A percentile compares a stretch with the other conserved stretches of the same genome.
These are phyloP conservation scores for Diaporthe vexans DNA, from an alignment of 2,329 filamentous ascomycete species.

Conservation along the genomic window DNA sequence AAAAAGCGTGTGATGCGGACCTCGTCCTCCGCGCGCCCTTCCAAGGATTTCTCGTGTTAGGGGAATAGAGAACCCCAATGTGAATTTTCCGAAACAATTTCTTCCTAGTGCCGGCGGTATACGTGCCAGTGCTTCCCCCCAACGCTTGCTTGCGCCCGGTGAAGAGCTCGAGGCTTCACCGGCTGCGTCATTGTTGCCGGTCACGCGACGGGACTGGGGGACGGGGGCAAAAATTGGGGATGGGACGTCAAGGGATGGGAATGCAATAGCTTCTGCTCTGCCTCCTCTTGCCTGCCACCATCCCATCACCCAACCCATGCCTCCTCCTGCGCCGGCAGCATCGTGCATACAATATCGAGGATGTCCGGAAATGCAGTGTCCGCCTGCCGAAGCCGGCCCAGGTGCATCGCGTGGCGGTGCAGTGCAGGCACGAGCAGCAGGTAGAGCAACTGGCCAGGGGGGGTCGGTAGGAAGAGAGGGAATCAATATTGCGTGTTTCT, in stretches of 20 bases:
- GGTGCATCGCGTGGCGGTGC: too few species aligned
- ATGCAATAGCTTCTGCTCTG: too few species aligned
- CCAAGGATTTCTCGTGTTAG: background rate
- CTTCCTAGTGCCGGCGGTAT: background rate
- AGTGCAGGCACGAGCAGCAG: background rate
- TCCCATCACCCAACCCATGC: background rate
- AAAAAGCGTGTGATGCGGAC: background rate
- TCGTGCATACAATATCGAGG: background rate
- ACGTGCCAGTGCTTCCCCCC: background rate
- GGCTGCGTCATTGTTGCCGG: background rate
- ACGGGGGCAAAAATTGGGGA: background rate
- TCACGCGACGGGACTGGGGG: background rate
- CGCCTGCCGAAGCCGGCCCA: too few species aligned
- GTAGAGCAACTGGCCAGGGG: background rate
- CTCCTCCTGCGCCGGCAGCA: background rate
- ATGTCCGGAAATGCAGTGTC: background rate
- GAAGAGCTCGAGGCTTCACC: background rate
- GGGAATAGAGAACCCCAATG: background rate
- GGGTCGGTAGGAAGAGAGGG: background rate
- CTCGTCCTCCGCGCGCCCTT: background rate
- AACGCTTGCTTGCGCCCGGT: background rate
- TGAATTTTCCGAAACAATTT: background rate
- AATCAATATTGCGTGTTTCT: background rate
- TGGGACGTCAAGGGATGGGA: too few species aligned
- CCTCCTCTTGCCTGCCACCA: too few species aligned